Conservation (phyloP, 2,329 filamentous ascomycete species). For the Nothopassalora personata region DNA sequence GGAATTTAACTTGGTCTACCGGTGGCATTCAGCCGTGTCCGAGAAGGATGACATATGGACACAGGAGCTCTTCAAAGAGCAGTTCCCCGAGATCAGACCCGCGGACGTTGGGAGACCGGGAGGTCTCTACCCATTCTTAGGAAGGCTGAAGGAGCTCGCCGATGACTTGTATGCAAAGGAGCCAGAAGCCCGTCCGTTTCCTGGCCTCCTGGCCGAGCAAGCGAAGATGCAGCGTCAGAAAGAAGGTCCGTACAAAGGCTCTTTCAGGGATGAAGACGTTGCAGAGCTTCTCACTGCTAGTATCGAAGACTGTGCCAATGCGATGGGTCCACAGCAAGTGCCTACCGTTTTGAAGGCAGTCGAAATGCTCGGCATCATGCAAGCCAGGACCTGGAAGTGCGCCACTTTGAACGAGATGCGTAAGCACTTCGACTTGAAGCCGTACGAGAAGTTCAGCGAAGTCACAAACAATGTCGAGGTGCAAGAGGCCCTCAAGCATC, state of each 20-base stretch:
- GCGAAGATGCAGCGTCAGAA: conserved; percentile 25
- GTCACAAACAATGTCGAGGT: conserved; percentile 56
- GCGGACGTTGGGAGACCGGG: conserved; percentile 23
- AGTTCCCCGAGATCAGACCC: conserved; percentile 25
- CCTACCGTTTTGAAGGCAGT: conserved; percentile 55
- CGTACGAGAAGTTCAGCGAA: conserved; percentile 53
- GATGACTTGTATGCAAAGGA: conserved; percentile 24
- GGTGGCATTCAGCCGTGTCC: conserved; percentile 46
- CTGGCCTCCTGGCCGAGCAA: conserved; percentile 29
- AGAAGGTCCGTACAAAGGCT: conserved; percentile 41
- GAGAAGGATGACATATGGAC: conserved; percentile 44
- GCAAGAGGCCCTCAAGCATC: conserved; percentile 49
- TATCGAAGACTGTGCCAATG: conserved; percentile 58
- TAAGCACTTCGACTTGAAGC: conserved; percentile 56
- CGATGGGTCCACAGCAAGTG: conserved; percentile 56
- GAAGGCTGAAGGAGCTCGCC: conserved; percentile 26
- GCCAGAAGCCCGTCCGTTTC: conserved; percentile 32
- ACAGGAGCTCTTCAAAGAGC: conserved; percentile 33
- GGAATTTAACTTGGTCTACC: conserved; percentile 52
- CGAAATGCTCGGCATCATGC: conserved; percentile 59
- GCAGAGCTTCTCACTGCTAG: conserved; percentile 51
- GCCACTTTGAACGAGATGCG: conserved; percentile 61
- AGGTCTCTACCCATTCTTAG: conserved; percentile 29
- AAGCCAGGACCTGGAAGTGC: conserved; percentile 57
- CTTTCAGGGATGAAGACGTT: conserved; percentile 54